Base-by-base conservation (phyloP, 116 monocot genomes). In the Zostera marina region DNA sequence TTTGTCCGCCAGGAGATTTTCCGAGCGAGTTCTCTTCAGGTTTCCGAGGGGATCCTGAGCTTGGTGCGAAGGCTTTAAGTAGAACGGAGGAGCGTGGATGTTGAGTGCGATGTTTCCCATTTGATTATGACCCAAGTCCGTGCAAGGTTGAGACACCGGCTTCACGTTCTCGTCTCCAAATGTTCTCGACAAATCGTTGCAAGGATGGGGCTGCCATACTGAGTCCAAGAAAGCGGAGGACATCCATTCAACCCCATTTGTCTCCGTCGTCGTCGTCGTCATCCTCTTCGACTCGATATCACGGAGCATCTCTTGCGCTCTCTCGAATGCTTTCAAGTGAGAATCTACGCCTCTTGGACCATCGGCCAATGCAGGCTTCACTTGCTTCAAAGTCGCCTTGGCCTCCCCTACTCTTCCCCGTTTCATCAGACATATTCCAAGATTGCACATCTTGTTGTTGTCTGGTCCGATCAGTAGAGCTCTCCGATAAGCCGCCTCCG, bases 401-500 rank as follows among this genome's bases (percentile, higher is more conserved):
- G 96, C 96, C 66, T 88, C 96, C 1, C 54, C 25, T 3, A 96
- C 62, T 44, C 77, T 67, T 11, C 96, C 96, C 44, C 89, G 96
- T 56, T 96, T 84, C 89, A 96, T 85, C 44, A 96, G 53, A 40
- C 96, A 96, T 42, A 96, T 85, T 12, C 96, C 96, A 7, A 96
- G 72, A 42, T 96, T 96, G 80, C 96, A 96, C 96, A 80, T 88
- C 68, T 96, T 96, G 76, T 96, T 96, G 78, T 84, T 89, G 70
- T 96, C 96, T 0, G 80, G 42, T 6, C 76, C 76, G 58, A 96
- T 82, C 63, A 70, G 9, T 0, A 96, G 80, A 0, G 96, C 96
- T 53, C 66, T 64, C 24, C 82, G 70, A 68, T 96, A 96, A 1
- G 82, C 89, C 0, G 39, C 69, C 65, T 96, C 96, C 1, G 96